Conservation (phyloP, 768 basidiomycete species). For the Dentipellis fragilis region DNA sequence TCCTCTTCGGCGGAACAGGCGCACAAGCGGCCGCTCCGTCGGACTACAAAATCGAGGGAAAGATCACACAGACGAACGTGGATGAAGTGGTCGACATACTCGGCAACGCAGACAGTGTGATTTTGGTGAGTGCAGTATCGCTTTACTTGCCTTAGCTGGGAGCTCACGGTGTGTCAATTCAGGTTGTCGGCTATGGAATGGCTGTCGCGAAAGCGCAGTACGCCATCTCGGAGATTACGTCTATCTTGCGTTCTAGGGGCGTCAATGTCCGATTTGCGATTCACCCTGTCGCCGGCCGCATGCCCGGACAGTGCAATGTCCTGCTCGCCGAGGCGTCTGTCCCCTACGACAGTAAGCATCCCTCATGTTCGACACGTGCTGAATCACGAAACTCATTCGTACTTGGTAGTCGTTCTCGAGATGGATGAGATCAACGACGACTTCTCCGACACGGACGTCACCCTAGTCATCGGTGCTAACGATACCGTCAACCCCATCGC, state of each 20-base stretch:
- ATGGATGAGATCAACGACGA: conserved; percentile 96
- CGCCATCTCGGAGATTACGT: conserved; percentile 60
- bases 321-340: conserved; percentile 84
- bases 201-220: conserved; percentile 89
- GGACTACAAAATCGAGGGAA: conserved; percentile 71
- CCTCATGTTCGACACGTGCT: neutral
- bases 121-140: conserved; percentile 38
- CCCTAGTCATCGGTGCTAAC: conserved; percentile 85
- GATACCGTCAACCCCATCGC: conserved; percentile 91
- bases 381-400: neutral
- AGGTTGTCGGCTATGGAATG: conserved; percentile 87
- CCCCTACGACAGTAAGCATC: conserved; percentile 69
- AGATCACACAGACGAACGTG: conserved; percentile 64
- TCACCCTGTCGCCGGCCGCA: conserved; percentile 85
- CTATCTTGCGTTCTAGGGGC: conserved; percentile 60
- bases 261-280: conserved; percentile 81
- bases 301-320: conserved; percentile 94
- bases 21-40: conserved; percentile 40
- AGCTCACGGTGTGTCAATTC: neutral
- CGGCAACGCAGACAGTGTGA: conserved; percentile 73
- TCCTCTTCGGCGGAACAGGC: conserved; percentile 80
- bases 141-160: neutral
- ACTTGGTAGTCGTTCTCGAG: conserved; percentile 66
- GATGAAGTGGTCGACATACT: conserved; percentile 79
- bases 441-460: conserved; percentile 82